These are phyloP conservation scores for Codiaeum variegatum DNA, from an alignment of 441 rosid genomes.

Conservation along the genomic window DNA sequence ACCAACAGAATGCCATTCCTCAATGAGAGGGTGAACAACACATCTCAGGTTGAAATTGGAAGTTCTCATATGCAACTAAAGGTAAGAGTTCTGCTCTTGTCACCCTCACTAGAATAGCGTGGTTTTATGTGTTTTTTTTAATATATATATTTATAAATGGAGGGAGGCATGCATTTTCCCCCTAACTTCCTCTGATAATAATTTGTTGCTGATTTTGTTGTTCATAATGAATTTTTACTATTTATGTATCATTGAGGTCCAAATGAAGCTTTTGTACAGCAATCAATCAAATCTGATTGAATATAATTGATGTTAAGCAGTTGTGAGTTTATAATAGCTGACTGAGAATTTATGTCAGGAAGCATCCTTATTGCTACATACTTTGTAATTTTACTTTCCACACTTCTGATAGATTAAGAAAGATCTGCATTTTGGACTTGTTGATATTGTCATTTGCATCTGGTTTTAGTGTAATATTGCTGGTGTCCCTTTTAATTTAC, in stretches of 20 bases:
- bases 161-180: constrained; percentile 4
- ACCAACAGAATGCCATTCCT: constrained; percentile 28
- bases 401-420: constrained; percentile 1
- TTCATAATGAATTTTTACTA: neutral
- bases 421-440: neutral
- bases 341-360: neutral
- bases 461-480: constrained; percentile 4
- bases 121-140: neutral
- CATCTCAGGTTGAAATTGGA: constrained; percentile 36
- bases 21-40: constrained; percentile 35
- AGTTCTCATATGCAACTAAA: constrained; percentile 45
- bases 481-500: neutral
- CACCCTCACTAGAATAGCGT: constrained; percentile 9
- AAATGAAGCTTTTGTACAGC: neutral
- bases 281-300: neutral
- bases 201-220: neutral
- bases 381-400: neutral
- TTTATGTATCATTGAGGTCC: neutral
- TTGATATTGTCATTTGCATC: neutral
- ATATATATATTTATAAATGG: constrained; percentile 4
- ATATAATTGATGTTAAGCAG: neutral
- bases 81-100: constrained; percentile 43
- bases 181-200: neutral
- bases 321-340: neutral
- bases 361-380: neutral